These are phyloP conservation scores for Candida railenensis DNA, from an alignment of 805 yeast species.

Conservation along the genomic window DNA sequence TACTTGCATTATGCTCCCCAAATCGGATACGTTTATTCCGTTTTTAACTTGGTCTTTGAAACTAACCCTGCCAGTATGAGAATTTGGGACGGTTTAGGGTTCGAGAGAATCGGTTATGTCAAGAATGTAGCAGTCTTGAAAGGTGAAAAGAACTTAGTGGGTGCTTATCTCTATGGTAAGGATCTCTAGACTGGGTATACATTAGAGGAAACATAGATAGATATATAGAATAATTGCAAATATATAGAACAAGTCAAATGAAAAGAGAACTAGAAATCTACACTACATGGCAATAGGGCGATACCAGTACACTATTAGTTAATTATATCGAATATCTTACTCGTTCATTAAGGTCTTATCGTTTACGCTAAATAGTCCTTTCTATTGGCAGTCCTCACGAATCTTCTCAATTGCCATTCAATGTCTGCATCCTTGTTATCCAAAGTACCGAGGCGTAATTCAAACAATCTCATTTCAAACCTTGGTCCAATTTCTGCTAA, in stretches of 20 bases:
- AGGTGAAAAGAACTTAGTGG: constrained; percentile 62
- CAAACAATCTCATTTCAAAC: constrained; percentile 93
- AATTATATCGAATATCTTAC: no score
- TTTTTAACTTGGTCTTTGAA: constrained; percentile 83
- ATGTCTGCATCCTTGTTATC: constrained; percentile 96
- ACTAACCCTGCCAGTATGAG: constrained; percentile 71
- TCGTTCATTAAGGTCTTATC: background rate
- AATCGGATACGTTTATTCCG: constrained; percentile 78
- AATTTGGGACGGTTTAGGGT: constrained; percentile 85
- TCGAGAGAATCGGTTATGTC: constrained; percentile 72
- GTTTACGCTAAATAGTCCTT: constrained; percentile 70
- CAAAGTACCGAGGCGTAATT: constrained; percentile 81
- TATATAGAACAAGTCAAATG: no score
- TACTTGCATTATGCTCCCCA: constrained; percentile 73
- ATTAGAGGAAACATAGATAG: background rate
- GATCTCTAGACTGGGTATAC: constrained; percentile 33
- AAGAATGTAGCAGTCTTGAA: constrained; percentile 73
- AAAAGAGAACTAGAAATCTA: no score
- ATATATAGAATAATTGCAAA: background rate
- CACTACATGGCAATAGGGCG: no score
- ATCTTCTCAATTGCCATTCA: constrained; percentile 95
- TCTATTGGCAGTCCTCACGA: constrained; percentile 92
- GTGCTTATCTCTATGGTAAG: constrained; percentile 78
- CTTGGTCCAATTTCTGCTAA: constrained; percentile 98
- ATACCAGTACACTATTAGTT: no score